Conservation (phyloP, 805 yeast species). For the Metschnikowia santaceciliae region DNA sequence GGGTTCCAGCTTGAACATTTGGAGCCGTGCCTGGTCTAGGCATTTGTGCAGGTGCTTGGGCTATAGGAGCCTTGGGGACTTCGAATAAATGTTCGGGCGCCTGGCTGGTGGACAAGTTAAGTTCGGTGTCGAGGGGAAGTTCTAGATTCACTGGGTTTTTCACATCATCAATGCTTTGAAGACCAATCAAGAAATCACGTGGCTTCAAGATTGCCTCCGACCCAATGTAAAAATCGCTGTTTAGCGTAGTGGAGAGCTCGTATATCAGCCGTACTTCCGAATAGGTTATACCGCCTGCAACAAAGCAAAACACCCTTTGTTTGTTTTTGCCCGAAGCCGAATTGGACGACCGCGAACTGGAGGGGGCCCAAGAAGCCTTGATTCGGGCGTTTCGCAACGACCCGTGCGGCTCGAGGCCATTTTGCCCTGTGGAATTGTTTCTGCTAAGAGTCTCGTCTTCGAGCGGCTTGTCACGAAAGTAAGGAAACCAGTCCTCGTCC, state of each 20-base stretch:
- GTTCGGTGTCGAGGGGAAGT: constrained; percentile 21
- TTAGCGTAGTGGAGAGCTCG: constrained; percentile 57
- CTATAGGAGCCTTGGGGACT: constrained; percentile 8
- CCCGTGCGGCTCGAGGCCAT: constrained; percentile 5
- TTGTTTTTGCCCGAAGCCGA: constrained; percentile 20
- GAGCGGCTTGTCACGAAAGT: constrained; percentile 69
- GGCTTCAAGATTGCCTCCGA: constrained; percentile 45
- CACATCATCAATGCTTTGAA: constrained; percentile 36
- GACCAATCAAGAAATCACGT: constrained; percentile 40
- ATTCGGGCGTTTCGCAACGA: constrained; percentile 16
- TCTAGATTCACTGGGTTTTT: constrained; percentile 40
- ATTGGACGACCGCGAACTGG: constrained; percentile 15
- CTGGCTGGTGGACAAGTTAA: constrained; percentile 10
- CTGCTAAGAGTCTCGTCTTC: constrained; percentile 36
- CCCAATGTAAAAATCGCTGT: constrained; percentile 60
- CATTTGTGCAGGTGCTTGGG: not conserved
- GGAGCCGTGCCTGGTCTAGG: not conserved
- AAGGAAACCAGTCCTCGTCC: constrained; percentile 64
- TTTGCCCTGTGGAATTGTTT: not conserved
- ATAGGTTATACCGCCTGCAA: constrained; percentile 87
- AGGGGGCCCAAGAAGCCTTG: constrained; percentile 21
- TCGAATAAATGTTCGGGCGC: constrained; percentile 18
- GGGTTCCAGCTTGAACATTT: not conserved
- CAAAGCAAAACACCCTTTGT: constrained; percentile 73
- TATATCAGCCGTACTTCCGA: constrained; percentile 75